phyloP scores from a whole-genome alignment of 176 grass and related monocot genomes.

The Triticum turgidum region DNA sequence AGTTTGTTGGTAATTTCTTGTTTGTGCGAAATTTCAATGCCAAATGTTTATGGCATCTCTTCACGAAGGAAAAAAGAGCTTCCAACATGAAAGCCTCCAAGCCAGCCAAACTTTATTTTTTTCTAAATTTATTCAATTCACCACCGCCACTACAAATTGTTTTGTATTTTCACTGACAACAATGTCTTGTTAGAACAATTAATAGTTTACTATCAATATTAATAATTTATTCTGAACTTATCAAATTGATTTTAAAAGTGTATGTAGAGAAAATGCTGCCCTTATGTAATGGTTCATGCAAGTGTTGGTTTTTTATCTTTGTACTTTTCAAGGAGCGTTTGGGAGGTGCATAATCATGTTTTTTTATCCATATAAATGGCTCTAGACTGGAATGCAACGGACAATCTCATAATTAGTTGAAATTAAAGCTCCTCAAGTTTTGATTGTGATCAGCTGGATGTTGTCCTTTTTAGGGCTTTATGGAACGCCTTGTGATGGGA shows the following conservation, averaged over 20 bases:
- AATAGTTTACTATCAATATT: background rate
- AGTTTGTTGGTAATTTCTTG: background rate
- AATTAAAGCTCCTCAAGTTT: background rate
- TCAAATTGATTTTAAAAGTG: background rate
- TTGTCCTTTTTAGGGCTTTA: slow-evolving; percentile 66
- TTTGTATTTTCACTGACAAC: background rate
- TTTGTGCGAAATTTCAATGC: background rate
- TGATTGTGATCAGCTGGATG: background rate
- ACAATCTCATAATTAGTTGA: background rate
- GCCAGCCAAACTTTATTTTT: background rate
- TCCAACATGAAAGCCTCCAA: background rate
- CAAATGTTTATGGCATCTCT: background rate
- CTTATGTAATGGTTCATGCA: background rate
- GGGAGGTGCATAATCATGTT: background rate
- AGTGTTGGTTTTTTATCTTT: background rate
- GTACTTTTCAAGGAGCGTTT: background rate
- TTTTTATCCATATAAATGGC: background rate
- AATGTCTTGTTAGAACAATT: background rate
- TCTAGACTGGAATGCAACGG: background rate
- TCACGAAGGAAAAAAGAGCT: background rate
- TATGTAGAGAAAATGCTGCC: background rate
- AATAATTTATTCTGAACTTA: background rate
- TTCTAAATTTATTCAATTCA: background rate
- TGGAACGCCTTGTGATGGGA: slow-evolving; percentile 64
- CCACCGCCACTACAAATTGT: background rate